Base-by-base conservation (phyloP, 495 filamentous ascomycete species). In the Aspergillus baeticus region DNA sequence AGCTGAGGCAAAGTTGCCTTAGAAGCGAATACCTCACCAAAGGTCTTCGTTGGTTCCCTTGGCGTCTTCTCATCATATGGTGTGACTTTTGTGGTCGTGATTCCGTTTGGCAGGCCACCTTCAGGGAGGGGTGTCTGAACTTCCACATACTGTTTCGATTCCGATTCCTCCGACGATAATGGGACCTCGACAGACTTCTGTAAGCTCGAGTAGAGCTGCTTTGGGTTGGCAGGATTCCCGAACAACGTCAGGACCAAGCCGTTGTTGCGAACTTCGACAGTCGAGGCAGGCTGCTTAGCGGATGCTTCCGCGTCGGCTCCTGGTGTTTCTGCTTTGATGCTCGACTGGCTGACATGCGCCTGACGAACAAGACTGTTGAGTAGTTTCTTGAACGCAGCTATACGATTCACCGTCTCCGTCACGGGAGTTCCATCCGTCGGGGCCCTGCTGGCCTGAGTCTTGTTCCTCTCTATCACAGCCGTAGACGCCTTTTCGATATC, bases 181-280 rank as follows among this genome's bases (percentile, higher is more conserved):
- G 63, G 61, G 37, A 73, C 64, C 42, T 69, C 70, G 49, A 68
- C 59, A 3, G 81, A 73, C 57, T 81, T 81, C 59, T 87, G 87
- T 22, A 92, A 71, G 69, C 91, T 95, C 13, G 91, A 91, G 69
- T 91, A 96, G 14, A 96, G 76, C 51, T 93, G 90, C 60, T 85
- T 88, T 13, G 86, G 77, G 31, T 82, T 84, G 26, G 83, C 80
- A n/a, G 85, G 85, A 45, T 85, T 85, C 10, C 75, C 72, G 50
- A 83, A 87, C 1, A 94, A 74, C 0, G 88, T 91, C 57, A 96
- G 71, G 1, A 90, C 86, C 21, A 82, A 69, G 41, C 81, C 81
- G 33, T 79, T 80, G 34, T 75, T 71, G 14, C 73, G 71, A 42
- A 62, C 44, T 23, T 69, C 68, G 7, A 63, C 58, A 46, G 65